Conservation (phyloP, 345 rosid species). For the Lagerstroemia speciosa region DNA sequence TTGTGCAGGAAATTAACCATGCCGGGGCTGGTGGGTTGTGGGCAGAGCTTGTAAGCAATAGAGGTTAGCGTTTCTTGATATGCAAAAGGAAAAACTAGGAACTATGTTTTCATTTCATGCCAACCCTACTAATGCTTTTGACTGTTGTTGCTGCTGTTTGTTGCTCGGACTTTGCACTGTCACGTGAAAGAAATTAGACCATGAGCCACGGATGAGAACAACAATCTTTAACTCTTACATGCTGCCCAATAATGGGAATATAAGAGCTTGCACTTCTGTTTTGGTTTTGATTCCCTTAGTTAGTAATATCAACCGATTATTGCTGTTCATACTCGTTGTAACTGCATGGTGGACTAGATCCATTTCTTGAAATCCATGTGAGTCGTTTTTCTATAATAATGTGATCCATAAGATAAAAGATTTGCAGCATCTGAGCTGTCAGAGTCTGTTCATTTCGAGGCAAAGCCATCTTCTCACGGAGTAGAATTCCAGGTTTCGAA, state of each 20-base stretch:
- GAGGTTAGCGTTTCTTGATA: conserved; percentile 39
- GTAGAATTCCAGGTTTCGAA: conserved; percentile 63
- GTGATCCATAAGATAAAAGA: too few species aligned
- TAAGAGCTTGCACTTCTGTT: too few species aligned
- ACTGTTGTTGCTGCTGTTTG: neutral
- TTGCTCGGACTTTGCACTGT: neutral
- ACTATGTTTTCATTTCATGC: neutral
- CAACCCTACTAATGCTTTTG: neutral
- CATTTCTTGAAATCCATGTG: neutral
- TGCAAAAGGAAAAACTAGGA: neutral
- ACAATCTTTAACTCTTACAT: neutral
- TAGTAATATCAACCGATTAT: too few species aligned
- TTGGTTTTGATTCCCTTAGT: too few species aligned
- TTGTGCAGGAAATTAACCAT: conserved; percentile 89
- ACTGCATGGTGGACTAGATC: neutral
- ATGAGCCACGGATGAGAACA: neutral
- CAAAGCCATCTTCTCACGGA: neutral
- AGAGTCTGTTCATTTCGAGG: neutral
- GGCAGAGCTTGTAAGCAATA: conserved; percentile 93
- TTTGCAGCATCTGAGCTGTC: neutral
- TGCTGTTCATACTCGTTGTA: neutral
- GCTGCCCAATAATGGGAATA: too few species aligned
- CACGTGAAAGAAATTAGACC: neutral
- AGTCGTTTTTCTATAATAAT: neutral
- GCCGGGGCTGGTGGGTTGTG: conserved; percentile 98